Conservation (phyloP, 345 rosid genomes). For the Rhodamnia argentea region DNA sequence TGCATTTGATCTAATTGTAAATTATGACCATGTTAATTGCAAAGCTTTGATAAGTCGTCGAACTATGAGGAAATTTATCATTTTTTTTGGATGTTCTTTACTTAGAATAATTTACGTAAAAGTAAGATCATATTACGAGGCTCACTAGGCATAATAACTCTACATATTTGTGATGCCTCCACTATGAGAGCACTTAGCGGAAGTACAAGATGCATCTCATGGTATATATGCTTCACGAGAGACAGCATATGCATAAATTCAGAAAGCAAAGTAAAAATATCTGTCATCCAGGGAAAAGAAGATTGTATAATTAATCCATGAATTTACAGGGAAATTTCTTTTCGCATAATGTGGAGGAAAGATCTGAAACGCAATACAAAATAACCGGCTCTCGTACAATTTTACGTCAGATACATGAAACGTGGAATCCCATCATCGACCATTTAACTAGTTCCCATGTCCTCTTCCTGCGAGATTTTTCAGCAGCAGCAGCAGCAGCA, state of each 20-base stretch:
- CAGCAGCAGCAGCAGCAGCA: too few relatives aligned
- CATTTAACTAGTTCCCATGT: neutral
- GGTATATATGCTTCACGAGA: neutral
- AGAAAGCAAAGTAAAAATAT: neutral
- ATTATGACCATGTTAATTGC: neutral
- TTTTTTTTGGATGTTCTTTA: neutral
- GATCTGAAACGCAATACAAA: neutral
- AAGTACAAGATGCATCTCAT: neutral
- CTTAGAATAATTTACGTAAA: neutral
- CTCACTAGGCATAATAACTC: neutral
- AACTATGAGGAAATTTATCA: neutral
- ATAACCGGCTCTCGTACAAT: accelerated
- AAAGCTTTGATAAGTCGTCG: neutral
- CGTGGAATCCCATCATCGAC: neutral
- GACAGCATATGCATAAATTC: neutral
- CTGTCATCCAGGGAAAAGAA: neutral
- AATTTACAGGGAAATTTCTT: neutral
- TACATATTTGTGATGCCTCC: neutral
- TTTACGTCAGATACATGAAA: neutral
- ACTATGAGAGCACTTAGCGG: neutral
- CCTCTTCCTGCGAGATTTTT: neutral
- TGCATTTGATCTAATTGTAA: neutral
- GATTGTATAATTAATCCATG: neutral
- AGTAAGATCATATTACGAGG: neutral
- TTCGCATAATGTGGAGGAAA: neutral